A percentile compares a stretch with the other conserved stretches of the same genome.
phyloP scores from a whole-genome alignment of 768 basidiomycete species.

The Astraeus odoratus region DNA sequence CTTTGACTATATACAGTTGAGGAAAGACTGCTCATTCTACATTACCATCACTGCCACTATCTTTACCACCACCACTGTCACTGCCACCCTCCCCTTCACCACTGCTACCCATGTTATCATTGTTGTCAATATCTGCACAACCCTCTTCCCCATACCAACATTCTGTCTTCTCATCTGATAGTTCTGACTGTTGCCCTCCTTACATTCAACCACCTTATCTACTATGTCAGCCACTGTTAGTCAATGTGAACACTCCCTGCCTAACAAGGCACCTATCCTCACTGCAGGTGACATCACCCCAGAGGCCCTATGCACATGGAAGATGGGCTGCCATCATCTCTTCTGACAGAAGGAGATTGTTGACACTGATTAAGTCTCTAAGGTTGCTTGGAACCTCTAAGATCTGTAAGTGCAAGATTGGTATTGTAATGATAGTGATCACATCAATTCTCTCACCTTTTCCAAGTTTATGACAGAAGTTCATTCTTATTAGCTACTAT shows the following conservation, averaged over 20 bases:
- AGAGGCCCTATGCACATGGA: not conserved
- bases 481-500: not conserved
- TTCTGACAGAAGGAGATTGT: not conserved
- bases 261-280: slow-evolving; percentile 1
- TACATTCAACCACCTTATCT: not conserved
- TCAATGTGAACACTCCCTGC: not conserved
- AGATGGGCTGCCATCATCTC: slow-evolving; percentile 1
- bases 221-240: not conserved
- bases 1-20: not conserved
- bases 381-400: slow-evolving; percentile 4
- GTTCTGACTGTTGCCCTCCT: not conserved
- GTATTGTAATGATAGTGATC: slow-evolving; percentile 1
- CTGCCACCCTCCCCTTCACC: not conserved
- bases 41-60: not conserved
- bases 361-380: not conserved
- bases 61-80: not conserved
- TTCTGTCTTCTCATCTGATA: not conserved
- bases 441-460: not conserved
- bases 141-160: not conserved
- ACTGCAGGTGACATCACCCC: slow-evolving; percentile 3
- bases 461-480: slow-evolving; percentile 3
- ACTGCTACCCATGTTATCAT: no score
- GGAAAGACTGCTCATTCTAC: not conserved
- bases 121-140: not conserved
- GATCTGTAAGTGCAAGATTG: slow-evolving; percentile 3